Conservation (phyloP, 257 asterid genomes). For the Jasminum sambac region DNA sequence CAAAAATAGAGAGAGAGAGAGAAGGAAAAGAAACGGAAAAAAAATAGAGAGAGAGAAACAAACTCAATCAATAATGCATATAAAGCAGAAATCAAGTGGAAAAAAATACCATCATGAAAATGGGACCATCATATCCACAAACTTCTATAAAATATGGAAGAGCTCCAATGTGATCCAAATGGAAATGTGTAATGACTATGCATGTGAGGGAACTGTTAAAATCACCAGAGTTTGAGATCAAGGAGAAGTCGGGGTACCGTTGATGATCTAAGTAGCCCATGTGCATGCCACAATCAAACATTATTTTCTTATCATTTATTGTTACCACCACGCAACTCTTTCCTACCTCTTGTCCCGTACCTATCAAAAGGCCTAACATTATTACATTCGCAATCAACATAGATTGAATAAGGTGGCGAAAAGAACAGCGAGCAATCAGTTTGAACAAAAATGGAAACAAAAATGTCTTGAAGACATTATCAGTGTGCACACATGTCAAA, state of each 20-base stretch:
- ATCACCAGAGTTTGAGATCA: conserved; percentile 52
- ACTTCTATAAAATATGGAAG: conserved; percentile 94
- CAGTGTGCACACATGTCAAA: neutral
- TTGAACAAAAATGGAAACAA: conserved; percentile 10
- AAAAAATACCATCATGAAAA: conserved; percentile 85
- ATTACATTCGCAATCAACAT: neutral
- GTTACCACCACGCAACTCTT: conserved; percentile 91
- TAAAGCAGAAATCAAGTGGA: neutral
- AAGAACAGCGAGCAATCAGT: neutral
- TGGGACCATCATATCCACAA: conserved; percentile 90
- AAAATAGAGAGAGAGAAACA: too few relatives aligned
- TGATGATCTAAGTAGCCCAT: conserved; percentile 74
- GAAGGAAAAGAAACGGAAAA: too few relatives aligned
- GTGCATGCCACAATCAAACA: conserved; percentile 99
- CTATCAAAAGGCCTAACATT: conserved; percentile 29
- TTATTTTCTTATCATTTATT: conserved; percentile 74
- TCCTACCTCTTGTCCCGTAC: conserved; percentile 98
- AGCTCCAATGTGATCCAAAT: conserved; percentile 96
- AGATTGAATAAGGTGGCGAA: neutral
- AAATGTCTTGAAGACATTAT: neutral
- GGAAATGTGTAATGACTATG: conserved; percentile 84
- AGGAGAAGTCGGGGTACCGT: conserved; percentile 76
- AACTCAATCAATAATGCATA: neutral
- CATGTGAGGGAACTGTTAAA: conserved; percentile 65
- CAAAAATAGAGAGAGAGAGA: too few relatives aligned